Base-by-base conservation (phyloP, 164 flowering plant species). In the Vitis rotundifolia region DNA sequence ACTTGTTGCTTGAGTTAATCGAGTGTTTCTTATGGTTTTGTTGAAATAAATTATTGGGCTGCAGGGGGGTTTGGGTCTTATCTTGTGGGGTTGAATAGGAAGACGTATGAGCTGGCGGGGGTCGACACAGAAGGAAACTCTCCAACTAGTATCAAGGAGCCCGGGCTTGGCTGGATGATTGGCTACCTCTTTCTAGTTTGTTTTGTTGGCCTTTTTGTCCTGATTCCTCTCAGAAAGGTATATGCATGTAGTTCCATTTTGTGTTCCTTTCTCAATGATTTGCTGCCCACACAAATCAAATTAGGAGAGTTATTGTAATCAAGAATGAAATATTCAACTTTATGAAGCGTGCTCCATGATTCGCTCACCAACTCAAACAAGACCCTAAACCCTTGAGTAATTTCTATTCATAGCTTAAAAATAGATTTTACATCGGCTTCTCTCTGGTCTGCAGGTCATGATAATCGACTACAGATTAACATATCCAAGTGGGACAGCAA, bases 41-140 rank as follows among this genome's bases (percentile, higher is more conserved):
- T 63, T n/a, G 2, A 14, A 8, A 10, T 65, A 5, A 54, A 16
- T 29, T 15, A 66, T 62, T 26, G 51, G n/a, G 2, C 7, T 76
- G 64, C 80, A 94, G 98, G 98, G 56, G 98, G 98, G 9, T 91
- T 92, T 80, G 97, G 92, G 55, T 92, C 97, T 1, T 94, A 94
- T 72, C 84, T 94, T 3, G 69, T 94, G 88, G 98, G 84, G 28
- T 66, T 94, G 77, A 86, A 81, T 78, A 84, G 74, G 86, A 89
- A 75, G 78, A 91, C 87, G 62, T 94, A 90, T 73, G 89, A 85
- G 78, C 83, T 75, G 57, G 78, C 97, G 9, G 98, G 98, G 14
- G 81, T 74, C 9, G 72, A 73, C 55, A 83, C 84, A 3, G 79
- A 75, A 18, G 98, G 92, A 11, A 92, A 90, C 68, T 56, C 81